Conservation (phyloP, 129 eudicot species). For the Dittrichia graveolens region DNA sequence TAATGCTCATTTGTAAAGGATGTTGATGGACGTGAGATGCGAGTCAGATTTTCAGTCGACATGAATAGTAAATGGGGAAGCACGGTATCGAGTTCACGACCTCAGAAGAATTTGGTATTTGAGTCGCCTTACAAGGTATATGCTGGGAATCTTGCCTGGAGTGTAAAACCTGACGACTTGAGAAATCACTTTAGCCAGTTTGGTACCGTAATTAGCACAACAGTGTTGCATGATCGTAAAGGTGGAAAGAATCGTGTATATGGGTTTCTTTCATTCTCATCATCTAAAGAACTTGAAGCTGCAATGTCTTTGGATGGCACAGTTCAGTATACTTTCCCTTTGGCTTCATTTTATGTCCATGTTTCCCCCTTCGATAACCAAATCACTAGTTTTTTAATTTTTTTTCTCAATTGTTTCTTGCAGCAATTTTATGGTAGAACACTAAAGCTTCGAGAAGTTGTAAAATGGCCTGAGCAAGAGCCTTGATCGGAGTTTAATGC, state of each 20-base stretch:
- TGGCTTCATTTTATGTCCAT: neutral
- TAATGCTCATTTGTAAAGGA: constrained; percentile 27
- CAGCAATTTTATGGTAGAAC: constrained; percentile 50
- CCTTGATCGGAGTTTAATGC: constrained; percentile 32
- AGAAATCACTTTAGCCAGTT: constrained; percentile 44
- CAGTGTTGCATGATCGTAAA: constrained; percentile 48
- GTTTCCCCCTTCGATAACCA: neutral
- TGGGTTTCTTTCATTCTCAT: constrained; percentile 51
- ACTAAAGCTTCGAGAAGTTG: constrained; percentile 43
- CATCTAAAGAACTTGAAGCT: constrained; percentile 45
- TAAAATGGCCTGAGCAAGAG: constrained; percentile 33
- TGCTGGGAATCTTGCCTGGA: constrained; percentile 56
- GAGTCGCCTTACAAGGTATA: constrained; percentile 48
- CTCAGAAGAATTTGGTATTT: constrained; percentile 39
- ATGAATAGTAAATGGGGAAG: constrained; percentile 37
- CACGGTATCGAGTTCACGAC: constrained; percentile 36
- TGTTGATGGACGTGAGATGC: constrained; percentile 55
- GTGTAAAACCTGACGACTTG: constrained; percentile 48
- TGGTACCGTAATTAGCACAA: constrained; percentile 51
- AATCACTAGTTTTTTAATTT: neutral
- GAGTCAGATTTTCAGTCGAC: constrained; percentile 45
- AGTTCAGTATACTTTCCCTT: constrained; percentile 33
- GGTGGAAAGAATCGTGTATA: constrained; percentile 51
- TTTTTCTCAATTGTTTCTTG: neutral
- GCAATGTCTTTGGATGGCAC: constrained; percentile 51